These are phyloP conservation scores for Aureobasidium sp. DNA, from an alignment of 2,329 filamentous ascomycete genomes.

Conservation along the genomic window DNA sequence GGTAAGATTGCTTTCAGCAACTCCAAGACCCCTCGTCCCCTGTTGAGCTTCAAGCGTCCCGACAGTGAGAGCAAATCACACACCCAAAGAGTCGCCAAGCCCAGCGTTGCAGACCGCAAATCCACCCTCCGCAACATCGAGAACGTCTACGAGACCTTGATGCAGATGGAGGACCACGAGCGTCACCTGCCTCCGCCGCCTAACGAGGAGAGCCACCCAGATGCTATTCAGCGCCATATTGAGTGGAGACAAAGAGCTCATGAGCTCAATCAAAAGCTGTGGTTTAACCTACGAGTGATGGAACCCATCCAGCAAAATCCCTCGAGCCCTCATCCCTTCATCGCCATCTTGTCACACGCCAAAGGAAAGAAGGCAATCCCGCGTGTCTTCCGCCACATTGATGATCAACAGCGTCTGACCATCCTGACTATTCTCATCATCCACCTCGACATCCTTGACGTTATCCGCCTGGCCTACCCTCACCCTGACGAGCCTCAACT, in stretches of 20 bases:
- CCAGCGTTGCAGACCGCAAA: constrained; percentile 64
- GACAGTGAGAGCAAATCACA: constrained; percentile 56
- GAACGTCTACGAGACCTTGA: constrained; percentile 74
- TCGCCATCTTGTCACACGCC: constrained; percentile 84
- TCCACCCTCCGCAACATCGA: constrained; percentile 80
- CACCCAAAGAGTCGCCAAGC: constrained; percentile 38
- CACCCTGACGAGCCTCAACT: constrained; percentile 60
- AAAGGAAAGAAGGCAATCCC: constrained; percentile 97
- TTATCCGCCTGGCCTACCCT: constrained; percentile 73
- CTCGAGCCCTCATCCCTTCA: constrained; percentile 74
- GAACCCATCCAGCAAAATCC: constrained; percentile 67
- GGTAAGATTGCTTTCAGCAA: constrained; percentile 99
- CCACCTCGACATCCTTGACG: constrained; percentile 84
- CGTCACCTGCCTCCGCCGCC: constrained; percentile 65
- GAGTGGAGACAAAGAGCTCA: constrained; percentile 69
- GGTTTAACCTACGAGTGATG: constrained; percentile 83
- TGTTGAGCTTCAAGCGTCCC: constrained; percentile 88
- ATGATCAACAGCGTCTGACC: constrained; percentile 85
- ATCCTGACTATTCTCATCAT: constrained; percentile 94
- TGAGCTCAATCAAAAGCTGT: constrained; percentile 69
- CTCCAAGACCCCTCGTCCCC: constrained; percentile 88
- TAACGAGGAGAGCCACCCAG: constrained; percentile 55
- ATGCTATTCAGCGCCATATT: constrained; percentile 63
- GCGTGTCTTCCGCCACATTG: constrained; percentile 87
- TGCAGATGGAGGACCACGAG: constrained; percentile 91